phyloP scores from a whole-genome alignment of 257 asterid species.

The Forsythia suspensa region DNA sequence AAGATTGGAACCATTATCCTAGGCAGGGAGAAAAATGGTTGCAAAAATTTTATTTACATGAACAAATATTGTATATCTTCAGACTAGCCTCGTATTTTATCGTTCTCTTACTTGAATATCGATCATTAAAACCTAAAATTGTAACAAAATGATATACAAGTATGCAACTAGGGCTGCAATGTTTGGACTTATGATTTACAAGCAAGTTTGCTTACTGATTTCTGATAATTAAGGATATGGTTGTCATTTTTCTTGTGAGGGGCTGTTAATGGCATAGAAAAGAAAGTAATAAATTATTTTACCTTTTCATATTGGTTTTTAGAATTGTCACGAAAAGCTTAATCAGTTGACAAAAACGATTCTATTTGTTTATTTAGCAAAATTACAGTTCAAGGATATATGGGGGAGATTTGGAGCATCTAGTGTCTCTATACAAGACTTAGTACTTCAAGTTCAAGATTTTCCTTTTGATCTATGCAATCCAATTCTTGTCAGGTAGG shows the following conservation, averaged over 20 bases:
- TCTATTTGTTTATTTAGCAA: background rate
- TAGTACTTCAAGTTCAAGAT: background rate
- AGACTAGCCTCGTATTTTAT: background rate
- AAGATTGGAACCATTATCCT: background rate
- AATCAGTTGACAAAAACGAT: background rate
- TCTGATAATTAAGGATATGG: background rate
- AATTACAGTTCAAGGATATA: background rate
- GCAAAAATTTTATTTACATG: background rate
- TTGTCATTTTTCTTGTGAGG: background rate
- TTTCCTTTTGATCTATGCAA: background rate
- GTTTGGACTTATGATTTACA: background rate
- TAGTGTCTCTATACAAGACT: background rate
- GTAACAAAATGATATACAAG: background rate
- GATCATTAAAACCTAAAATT: background rate
- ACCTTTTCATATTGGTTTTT: background rate
- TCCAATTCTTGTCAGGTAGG: background rate
- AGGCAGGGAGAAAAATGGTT: background rate
- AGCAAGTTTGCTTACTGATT: background rate
- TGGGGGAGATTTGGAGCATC: background rate
- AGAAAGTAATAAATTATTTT: background rate
- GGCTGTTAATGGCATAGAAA: background rate
- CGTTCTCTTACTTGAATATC: background rate
- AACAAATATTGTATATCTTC: background rate
- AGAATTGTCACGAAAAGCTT: background rate
- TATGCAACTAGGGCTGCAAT: background rate